Evolutionary conservation across 148 eudicot genomes (phyloP).

Genomic region (Cornus suecica): DNA sequence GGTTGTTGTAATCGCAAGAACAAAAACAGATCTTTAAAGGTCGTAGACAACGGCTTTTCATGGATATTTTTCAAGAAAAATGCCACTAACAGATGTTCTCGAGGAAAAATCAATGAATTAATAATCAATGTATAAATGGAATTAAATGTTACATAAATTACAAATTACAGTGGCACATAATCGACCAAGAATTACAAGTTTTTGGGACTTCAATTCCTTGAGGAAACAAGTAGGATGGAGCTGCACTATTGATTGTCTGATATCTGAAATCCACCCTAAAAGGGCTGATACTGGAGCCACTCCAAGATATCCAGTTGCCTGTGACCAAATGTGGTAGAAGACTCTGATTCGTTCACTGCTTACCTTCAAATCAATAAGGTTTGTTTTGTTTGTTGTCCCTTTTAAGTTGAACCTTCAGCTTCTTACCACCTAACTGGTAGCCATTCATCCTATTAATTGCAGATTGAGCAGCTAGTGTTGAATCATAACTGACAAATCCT

Average conservation of each 20-base stretch:
- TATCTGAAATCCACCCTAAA: slow-evolving; percentile 15
- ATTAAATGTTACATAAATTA: slow-evolving; percentile 60
- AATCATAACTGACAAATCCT: slow-evolving; percentile 98
- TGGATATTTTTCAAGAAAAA: background rate
- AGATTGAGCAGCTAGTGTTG: slow-evolving; percentile 75
- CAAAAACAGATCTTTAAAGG: background rate
- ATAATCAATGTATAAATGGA: slow-evolving; percentile 59
- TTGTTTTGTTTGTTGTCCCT: slow-evolving; percentile 77
- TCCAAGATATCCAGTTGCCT: background rate
- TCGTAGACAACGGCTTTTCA: background rate
- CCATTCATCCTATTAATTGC: slow-evolving; percentile 93
- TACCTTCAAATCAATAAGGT: slow-evolving; percentile 47
- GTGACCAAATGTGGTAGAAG: background rate
- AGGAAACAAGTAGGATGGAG: slow-evolving; percentile 25
- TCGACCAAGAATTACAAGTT: slow-evolving; percentile 47
- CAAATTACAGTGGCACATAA: slow-evolving; percentile 36
- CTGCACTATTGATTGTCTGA: slow-evolving; percentile 9
- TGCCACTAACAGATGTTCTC: slow-evolving; percentile 15
- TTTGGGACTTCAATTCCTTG: slow-evolving; percentile 17
- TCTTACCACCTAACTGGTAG: slow-evolving; percentile 86
- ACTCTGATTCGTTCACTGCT: slow-evolving; percentile 18
- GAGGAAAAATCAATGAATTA: slow-evolving; percentile 65
- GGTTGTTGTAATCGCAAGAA: background rate
- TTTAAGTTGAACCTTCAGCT: slow-evolving; percentile 96
- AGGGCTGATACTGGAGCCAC: slow-evolving; percentile 17